These are phyloP conservation scores for Oryza glumipatula DNA, from an alignment of 176 grass and related monocot genomes.

Conservation along the genomic window DNA sequence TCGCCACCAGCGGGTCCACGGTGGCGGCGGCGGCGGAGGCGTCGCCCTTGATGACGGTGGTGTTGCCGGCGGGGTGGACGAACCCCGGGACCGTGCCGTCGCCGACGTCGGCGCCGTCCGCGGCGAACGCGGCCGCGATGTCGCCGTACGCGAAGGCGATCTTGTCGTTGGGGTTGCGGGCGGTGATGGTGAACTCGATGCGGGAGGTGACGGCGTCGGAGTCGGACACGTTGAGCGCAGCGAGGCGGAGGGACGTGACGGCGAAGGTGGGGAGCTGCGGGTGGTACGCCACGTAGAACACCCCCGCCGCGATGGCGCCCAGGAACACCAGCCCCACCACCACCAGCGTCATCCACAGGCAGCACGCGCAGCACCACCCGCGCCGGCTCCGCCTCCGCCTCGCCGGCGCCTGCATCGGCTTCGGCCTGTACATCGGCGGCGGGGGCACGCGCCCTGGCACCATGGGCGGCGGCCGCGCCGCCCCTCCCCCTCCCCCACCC, in stretches of 20 bases:
- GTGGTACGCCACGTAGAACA: constrained; percentile 86
- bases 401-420: constrained; percentile 42
- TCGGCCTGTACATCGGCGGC: constrained; percentile 60
- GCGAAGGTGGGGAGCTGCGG: constrained; percentile 73
- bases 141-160: constrained; percentile 77
- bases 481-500: not conserved
- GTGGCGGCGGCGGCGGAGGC: constrained; percentile 42
- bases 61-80: constrained; percentile 68
- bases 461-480: constrained; percentile 43
- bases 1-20: constrained; percentile 64
- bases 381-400: constrained; percentile 45
- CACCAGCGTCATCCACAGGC: constrained; percentile 75
- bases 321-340: constrained; percentile 73
- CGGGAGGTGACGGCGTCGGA: constrained; percentile 75
- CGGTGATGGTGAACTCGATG: constrained; percentile 84
- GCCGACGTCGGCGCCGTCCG: constrained; percentile 58
- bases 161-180: constrained; percentile 88
- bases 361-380: constrained; percentile 81
- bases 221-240: constrained; percentile 70
- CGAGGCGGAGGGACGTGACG: constrained; percentile 74
- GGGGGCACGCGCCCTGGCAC: constrained; percentile 54
- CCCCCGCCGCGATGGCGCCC: constrained; percentile 74
- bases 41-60: constrained; percentile 61
- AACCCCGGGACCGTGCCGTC: constrained; percentile 76
- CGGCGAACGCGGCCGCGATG: constrained; percentile 58